Conservation (phyloP, 805 yeast species). For the Nakazawaea wyomingensis region DNA sequence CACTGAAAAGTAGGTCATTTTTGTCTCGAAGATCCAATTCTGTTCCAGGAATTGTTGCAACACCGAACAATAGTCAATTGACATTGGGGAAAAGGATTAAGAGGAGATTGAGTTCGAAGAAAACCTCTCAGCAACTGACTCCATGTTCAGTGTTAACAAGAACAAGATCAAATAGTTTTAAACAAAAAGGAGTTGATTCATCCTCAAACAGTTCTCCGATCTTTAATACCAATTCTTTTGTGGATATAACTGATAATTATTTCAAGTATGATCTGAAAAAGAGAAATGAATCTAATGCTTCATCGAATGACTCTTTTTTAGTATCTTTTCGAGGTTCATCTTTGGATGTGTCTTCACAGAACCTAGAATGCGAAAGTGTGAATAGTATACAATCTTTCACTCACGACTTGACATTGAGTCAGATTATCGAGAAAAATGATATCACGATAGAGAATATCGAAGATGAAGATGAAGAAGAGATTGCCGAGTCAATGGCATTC, state of each 20-base stretch:
- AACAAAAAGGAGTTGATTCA: background rate
- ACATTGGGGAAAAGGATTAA: background rate
- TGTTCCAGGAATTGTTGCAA: background rate
- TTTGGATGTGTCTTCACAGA: background rate
- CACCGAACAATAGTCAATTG: background rate
- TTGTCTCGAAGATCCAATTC: background rate
- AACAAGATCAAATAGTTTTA: slow-evolving; percentile 4
- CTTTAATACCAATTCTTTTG: slow-evolving; percentile 6
- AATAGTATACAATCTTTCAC: background rate
- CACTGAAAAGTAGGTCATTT: background rate
- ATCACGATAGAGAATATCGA: background rate
- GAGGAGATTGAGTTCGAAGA: background rate
- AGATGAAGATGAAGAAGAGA: slow-evolving; percentile 7
- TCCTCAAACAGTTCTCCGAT: slow-evolving; percentile 4
- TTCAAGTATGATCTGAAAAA: slow-evolving; percentile 6
- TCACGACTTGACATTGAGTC: slow-evolving; percentile 3
- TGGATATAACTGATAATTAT: slow-evolving; percentile 11
- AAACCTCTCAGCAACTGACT: background rate
- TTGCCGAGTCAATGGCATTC: slow-evolving; percentile 11
- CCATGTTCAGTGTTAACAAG: background rate
- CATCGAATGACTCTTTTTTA: slow-evolving; percentile 1
- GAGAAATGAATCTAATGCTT: slow-evolving; percentile 3
- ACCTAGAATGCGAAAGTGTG: slow-evolving; percentile 2
- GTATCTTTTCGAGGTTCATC: background rate
- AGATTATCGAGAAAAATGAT: background rate